Conservation (phyloP, 257 asterid species). For the Forsythia suspensa region DNA sequence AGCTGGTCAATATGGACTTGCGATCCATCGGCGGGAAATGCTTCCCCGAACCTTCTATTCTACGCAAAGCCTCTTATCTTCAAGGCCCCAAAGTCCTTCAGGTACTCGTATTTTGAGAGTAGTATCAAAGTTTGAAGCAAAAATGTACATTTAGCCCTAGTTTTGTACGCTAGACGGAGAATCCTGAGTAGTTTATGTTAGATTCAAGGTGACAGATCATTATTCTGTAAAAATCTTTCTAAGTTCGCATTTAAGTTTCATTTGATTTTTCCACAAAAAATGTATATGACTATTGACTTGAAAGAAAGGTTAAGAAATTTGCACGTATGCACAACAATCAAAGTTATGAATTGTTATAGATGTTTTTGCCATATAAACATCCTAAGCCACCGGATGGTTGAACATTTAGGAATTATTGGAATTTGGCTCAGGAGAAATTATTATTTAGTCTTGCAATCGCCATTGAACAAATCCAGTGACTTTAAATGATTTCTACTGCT, state of each 20-base stretch:
- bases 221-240: neutral
- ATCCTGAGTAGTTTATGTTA: neutral
- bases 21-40: conserved; percentile 75
- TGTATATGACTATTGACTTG: neutral
- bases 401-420: neutral
- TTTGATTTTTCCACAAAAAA: neutral
- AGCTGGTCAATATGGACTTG: conserved; percentile 64
- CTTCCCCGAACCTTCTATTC: conserved; percentile 60
- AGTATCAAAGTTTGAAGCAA: neutral
- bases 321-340: neutral
- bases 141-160: neutral
- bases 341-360: neutral
- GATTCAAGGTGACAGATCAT: neutral
- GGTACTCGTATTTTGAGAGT: conserved; percentile 32
- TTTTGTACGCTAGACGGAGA: neutral
- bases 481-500: neutral
- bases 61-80: conserved; percentile 54
- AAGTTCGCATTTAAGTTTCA: too few relatives aligned
- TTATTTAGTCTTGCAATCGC: neutral
- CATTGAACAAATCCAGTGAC: neutral
- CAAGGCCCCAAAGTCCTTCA: conserved; percentile 75
- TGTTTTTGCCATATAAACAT: neutral
- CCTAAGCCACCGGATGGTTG: neutral
- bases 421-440: neutral
- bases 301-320: neutral